Evolutionary conservation across 2,329 filamentous ascomycete genomes (phyloP).

Genomic region (Hypomyces perniciosus): DNA sequence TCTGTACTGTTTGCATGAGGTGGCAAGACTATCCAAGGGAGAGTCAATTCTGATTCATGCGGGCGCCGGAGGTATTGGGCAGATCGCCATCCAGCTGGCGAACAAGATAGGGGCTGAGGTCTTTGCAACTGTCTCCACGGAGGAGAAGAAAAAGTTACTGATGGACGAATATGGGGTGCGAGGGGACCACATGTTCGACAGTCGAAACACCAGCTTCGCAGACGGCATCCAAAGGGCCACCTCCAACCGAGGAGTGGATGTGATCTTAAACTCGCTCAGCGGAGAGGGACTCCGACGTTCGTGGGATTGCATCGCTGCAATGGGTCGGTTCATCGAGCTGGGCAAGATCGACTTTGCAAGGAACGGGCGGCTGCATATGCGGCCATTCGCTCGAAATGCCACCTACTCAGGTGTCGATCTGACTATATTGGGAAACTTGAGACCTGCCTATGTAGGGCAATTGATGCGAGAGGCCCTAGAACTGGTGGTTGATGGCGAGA

Average conservation of each 20-base stretch:
- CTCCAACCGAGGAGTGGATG: constrained; percentile 25
- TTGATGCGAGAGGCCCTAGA: too few relatives aligned
- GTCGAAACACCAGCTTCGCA: constrained; percentile 22
- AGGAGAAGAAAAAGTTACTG: constrained; percentile 26
- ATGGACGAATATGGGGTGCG: constrained; percentile 23
- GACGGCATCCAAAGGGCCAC: constrained; percentile 23
- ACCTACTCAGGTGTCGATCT: too few relatives aligned
- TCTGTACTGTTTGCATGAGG: constrained; percentile 24
- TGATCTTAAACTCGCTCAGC: constrained; percentile 28
- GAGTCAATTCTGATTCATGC: constrained; percentile 28
- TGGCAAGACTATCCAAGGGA: constrained; percentile 11
- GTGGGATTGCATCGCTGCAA: constrained; percentile 29
- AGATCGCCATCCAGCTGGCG: constrained; percentile 25
- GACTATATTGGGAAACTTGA: too few relatives aligned
- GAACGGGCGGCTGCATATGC: too few relatives aligned
- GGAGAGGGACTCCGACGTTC: constrained; percentile 26
- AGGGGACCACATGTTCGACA: constrained; percentile 26
- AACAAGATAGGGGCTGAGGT: constrained; percentile 21
- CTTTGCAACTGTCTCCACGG: constrained; percentile 16
- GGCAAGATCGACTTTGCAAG: constrained; percentile 23
- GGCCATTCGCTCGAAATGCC: too few relatives aligned
- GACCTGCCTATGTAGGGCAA: too few relatives aligned
- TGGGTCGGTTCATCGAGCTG: constrained; percentile 32
- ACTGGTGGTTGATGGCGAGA: too few relatives aligned
- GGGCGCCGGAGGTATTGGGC: constrained; percentile 26